Base-by-base conservation (phyloP, 805 yeast genomes). In the Yamadazyma kitorensis region DNA sequence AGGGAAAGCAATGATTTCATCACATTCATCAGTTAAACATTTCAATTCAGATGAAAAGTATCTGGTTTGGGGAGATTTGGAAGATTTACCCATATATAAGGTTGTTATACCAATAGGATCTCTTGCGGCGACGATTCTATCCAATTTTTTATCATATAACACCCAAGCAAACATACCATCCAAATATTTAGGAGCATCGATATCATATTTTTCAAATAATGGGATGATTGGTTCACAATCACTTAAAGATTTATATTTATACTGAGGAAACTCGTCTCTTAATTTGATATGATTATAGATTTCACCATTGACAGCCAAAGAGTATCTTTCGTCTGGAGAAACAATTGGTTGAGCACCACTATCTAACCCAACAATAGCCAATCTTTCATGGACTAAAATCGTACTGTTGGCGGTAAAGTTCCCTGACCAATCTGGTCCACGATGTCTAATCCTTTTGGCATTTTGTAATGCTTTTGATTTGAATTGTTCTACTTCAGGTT, bases 401-500 rank as follows among this genome's bases (percentile, higher is more conserved):
- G 97, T 86, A 46, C 70, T 61, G 80, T 86, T 86, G 57, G 80
- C 79, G 47, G 76, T 68, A 46, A 74, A 60, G 79, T 87, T 88
- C 55, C 98, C 98, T 24, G 88, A 76, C 99, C 99, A 93, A 68
- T 93, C 99, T 49, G 99, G 99, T 55, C 99, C 99, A 68, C 99
- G 82, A 68, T 93, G 99, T 70, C 99, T 82, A 61, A 91, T 83
- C 67, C 89, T 78, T 65, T 87, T 91, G 43, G 98, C 76, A 59
- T 86, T 74, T 61, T 86, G 94, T 43, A 93, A 73, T 28, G 98
- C 98, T 57, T 81, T 81, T 44, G 81, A 76, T 66, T 89, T 91
- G 75, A 85, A 93, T 36, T 71, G 67, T 50, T 82, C 81, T 41
- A 85, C 82, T 47, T 87, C 84, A 27, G 80, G 82, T 56, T 86